Percentiles rank a stretch among this genome's conserved stretches.
Evolutionary conservation across 139 green algal genomes (phyloP).

Genomic region (Coccomyxa sp.): DNA sequence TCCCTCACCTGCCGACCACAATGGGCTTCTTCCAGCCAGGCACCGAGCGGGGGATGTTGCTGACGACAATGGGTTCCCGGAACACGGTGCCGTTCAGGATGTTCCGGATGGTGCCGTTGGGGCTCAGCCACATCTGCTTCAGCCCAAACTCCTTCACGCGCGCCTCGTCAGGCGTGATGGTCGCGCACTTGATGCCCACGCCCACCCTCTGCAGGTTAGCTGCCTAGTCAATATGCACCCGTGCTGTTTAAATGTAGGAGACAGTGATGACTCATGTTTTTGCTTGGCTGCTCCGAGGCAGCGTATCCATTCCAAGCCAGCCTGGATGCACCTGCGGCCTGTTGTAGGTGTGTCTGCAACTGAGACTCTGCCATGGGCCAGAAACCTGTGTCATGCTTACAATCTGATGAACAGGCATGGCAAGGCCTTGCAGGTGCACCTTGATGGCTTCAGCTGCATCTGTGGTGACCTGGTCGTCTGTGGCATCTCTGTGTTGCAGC

Average conservation of each 20-base stretch:
- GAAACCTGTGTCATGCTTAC: neutral
- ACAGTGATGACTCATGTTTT: no score
- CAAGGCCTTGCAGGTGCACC: conserved; percentile 18
- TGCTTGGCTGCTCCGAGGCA: neutral
- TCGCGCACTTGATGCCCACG: conserved; percentile 97
- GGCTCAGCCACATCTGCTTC: conserved; percentile 91
- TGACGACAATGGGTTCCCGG: conserved; percentile 92
- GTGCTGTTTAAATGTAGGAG: no score
- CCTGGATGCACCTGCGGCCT: neutral
- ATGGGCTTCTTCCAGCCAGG: conserved; percentile 90
- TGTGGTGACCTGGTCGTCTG: conserved; percentile 82
- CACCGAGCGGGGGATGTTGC: conserved; percentile 90
- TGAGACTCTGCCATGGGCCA: neutral
- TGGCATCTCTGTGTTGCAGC: conserved; percentile 72
- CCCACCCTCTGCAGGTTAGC: conserved; percentile 56
- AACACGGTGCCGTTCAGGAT: conserved; percentile 92
- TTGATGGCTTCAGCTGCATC: conserved; percentile 83
- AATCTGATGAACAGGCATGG: neutral
- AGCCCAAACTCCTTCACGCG: conserved; percentile 93
- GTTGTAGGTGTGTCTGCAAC: neutral
- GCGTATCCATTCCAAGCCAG: neutral
- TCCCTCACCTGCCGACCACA: conserved; percentile 74
- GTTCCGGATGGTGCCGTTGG: conserved; percentile 83
- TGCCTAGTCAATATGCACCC: neutral
- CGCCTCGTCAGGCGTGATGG: conserved; percentile 95